A percentile compares a stretch with the other conserved stretches of the same genome.
Conservation (phyloP, 768 basidiomycete genomes). For the Pleurotus giganteus region DNA sequence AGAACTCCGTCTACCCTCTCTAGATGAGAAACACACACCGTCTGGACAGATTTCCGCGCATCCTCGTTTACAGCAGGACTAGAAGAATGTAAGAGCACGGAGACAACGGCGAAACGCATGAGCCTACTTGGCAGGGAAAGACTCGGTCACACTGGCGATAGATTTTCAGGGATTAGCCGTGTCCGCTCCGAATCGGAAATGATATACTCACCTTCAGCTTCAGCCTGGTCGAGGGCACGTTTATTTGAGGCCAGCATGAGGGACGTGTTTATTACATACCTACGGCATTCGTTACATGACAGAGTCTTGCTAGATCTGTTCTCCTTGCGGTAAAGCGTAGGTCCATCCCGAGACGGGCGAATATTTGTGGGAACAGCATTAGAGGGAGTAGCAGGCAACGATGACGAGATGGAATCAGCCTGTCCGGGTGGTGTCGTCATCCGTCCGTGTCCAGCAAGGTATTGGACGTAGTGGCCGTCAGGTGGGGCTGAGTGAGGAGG, state of each 20-base stretch:
- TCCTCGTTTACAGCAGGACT: conserved; percentile 53
- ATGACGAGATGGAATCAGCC: background rate
- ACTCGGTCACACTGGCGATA: conserved; percentile 44
- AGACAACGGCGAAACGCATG: background rate
- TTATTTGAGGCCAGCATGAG: background rate
- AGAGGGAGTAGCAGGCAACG: background rate
- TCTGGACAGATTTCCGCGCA: conserved; percentile 68
- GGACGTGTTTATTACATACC: conserved; percentile 32
- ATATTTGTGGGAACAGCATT: background rate
- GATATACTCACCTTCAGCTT: conserved; percentile 51
- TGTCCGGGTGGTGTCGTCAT: background rate
- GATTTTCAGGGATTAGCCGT: background rate
- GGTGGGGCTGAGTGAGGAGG: background rate
- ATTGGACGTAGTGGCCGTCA: background rate
- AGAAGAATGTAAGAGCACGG: conserved; percentile 7
- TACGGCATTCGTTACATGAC: conserved; percentile 63
- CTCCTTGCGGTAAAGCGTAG: background rate
- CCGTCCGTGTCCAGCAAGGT: background rate
- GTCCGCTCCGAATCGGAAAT: conserved; percentile 7
- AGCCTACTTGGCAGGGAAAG: conserved; percentile 37
- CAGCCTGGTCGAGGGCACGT: conserved; percentile 29
- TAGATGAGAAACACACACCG: conserved; percentile 30
- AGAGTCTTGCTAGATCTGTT: conserved; percentile 26
- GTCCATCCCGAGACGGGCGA: background rate
- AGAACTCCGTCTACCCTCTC: background rate